Base-by-base conservation (phyloP, 305 asterid genomes). In the Solanum aculeatissimum region DNA sequence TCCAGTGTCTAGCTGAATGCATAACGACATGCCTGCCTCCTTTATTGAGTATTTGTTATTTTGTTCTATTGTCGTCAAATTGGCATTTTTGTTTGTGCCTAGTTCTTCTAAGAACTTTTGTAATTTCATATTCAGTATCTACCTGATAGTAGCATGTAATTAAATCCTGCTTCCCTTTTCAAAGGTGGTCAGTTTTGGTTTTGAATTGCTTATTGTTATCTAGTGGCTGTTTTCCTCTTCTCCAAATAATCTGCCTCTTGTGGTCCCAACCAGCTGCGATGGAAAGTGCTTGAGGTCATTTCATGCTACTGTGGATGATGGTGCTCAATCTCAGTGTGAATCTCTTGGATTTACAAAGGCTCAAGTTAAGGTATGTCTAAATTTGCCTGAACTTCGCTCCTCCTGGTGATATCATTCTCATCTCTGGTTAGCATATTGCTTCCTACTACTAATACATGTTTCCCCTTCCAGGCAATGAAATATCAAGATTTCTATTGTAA, bases 241-340 rank as follows among this genome's bases (percentile, higher is more conserved):
- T 66, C n/a, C 81, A 49, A 83, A 19, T 47, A 65, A 83, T 68
- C 53, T 21, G 60, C 18, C 35, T 83, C 79, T 54, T 84, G 49
- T 65, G 8, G 51, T 86, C 55, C 86, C n/a, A 57, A 83, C 81
- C 90, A 95, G 98, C 81, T 95, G 98, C 42, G 99, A 94, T 32
- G 99, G 99, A 62, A 94, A 88, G 91, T 95, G 99, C 90, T 85
- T 94, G 93, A 91, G 99, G 91, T 90, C 98, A 81, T 95, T 95
- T 87, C 99, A 95, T 88, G 91, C 95, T 80, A 94, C 94, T 43
- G 42, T 27, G 75, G 89, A 87, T 84, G 93, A 90, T 86, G 98
- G 97, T 79, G 87, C 69, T 2, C 94, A 92, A 29, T 90, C 98
- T 38, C 69, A 60, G 10, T 95, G 99, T 80, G 86, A 72, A 66